Evolutionary conservation across 768 basidiomycete genomes (phyloP).

Genomic region (Candolleomyces aberdarensis): DNA sequence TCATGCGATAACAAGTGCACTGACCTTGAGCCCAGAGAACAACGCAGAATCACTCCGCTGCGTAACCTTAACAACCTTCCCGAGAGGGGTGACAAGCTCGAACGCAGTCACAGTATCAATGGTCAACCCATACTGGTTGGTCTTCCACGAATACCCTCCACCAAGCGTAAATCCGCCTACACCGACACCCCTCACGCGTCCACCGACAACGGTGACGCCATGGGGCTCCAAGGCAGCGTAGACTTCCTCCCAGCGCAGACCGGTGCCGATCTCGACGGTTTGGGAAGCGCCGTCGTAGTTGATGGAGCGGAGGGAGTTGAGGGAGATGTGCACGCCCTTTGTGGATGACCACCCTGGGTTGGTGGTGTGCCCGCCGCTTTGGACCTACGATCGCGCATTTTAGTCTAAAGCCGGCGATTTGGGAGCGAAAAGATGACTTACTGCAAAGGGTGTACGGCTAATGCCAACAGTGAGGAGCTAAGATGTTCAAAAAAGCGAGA

Average conservation of each 20-base stretch:
- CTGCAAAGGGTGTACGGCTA: conserved; percentile 52
- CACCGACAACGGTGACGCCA: conserved; percentile 56
- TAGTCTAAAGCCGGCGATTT: background rate
- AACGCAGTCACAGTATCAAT: conserved; percentile 52
- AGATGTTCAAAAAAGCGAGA: background rate
- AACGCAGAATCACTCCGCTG: conserved; percentile 31
- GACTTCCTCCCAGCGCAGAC: conserved; percentile 61
- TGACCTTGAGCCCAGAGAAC: conserved; percentile 34
- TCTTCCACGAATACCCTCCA: conserved; percentile 66
- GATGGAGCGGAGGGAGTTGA: conserved; percentile 46
- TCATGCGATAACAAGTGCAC: too few relatives aligned
- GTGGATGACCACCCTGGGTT: conserved; percentile 63
- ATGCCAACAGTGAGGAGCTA: conserved; percentile 17
- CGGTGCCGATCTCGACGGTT: conserved; percentile 41
- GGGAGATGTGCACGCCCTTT: conserved; percentile 53
- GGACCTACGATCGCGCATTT: background rate
- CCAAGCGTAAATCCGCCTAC: conserved; percentile 58
- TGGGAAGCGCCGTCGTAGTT: conserved; percentile 35
- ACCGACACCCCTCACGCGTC: conserved; percentile 54
- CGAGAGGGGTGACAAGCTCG: conserved; percentile 57
- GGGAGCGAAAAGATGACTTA: conserved; percentile 14
- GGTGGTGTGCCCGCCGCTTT: conserved; percentile 46
- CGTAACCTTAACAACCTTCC: conserved; percentile 36
- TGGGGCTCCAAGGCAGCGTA: conserved; percentile 49
- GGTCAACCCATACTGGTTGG: conserved; percentile 58